phyloP scores from a whole-genome alignment of 2,329 filamentous ascomycete species.

The Davidsoniella australis region DNA sequence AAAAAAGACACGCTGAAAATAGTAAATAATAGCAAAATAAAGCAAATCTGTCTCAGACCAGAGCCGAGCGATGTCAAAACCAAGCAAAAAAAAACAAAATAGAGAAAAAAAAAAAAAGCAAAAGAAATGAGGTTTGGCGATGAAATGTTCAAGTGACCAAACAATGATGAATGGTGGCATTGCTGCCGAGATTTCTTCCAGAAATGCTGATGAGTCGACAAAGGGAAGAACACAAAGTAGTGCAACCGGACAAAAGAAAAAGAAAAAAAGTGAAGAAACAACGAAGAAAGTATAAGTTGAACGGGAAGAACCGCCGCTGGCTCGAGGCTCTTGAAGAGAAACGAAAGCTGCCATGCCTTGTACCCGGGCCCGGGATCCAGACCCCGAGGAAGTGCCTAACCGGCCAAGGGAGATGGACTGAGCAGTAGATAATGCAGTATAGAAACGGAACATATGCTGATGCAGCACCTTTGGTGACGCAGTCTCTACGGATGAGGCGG shows the following conservation, averaged over 20 bases:
- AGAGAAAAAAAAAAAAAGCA: neutral
- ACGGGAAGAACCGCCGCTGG: too few relatives aligned
- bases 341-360: neutral
- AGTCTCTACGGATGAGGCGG: too few relatives aligned
- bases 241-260: neutral
- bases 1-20: constrained; percentile 1
- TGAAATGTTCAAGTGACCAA: constrained; percentile 4
- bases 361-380: neutral
- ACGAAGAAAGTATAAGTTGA: constrained; percentile 1
- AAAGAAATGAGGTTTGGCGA: constrained; percentile 5
- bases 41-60: constrained; percentile 3
- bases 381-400: neutral
- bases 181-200: constrained; percentile 13
- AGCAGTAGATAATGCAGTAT: neutral
- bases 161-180: constrained; percentile 9
- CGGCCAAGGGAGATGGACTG: neutral
- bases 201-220: constrained; percentile 1
- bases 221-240: constrained; percentile 4
- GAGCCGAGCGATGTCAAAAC: neutral
- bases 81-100: neutral
- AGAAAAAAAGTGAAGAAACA: constrained; percentile 2
- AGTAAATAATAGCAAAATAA: neutral
- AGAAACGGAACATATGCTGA: neutral
- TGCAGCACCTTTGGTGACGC: too few relatives aligned
- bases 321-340: neutral